Evolutionary conservation across 2,329 filamentous ascomycete species (phyloP).

Genomic region (Lecanoromycetidae sp.): DNA sequence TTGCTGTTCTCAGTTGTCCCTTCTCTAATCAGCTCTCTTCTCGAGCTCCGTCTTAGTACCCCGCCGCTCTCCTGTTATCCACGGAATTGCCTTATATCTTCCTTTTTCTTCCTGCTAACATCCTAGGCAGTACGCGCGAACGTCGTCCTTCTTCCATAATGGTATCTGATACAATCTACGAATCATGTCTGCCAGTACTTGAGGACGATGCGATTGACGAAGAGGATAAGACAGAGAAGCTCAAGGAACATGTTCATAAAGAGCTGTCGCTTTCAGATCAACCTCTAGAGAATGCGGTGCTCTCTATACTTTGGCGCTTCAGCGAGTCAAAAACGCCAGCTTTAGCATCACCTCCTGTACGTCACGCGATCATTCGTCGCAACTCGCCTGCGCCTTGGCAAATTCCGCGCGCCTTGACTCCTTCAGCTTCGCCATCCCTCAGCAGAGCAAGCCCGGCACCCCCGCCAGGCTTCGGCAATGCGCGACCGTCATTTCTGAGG

Average conservation of each 20-base stretch:
- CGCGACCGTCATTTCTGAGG: constrained; percentile 61
- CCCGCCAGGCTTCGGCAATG: constrained; percentile 64
- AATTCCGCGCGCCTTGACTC: constrained; percentile 59
- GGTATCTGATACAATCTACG: constrained; percentile 87
- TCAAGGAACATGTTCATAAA: constrained; percentile 73
- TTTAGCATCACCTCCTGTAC: constrained; percentile 69
- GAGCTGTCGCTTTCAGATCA: constrained; percentile 64
- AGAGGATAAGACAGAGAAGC: constrained; percentile 85
- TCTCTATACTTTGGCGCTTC: constrained; percentile 74
- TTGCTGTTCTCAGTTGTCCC: constrained; percentile 8
- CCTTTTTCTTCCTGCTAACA: neutral
- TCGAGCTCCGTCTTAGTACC: neutral
- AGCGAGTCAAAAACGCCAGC: constrained; percentile 12
- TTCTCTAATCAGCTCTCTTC: constrained; percentile 9
- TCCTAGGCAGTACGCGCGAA: neutral
- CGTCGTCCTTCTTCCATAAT: constrained; percentile 40
- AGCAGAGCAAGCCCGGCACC: constrained; percentile 66
- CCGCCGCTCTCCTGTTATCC: neutral
- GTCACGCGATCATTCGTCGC: constrained; percentile 79
- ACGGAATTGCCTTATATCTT: neutral
- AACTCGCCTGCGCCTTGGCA: constrained; percentile 93
- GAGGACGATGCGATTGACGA: constrained; percentile 74
- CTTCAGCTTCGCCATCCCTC: constrained; percentile 66
- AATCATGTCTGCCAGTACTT: constrained; percentile 78
- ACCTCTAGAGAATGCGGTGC: constrained; percentile 74